Percentiles rank a stretch among this genome's conserved stretches.
Evolutionary conservation across 2,329 filamentous ascomycete species (phyloP).

Genomic region (Curvularia eragrostidis): DNA sequence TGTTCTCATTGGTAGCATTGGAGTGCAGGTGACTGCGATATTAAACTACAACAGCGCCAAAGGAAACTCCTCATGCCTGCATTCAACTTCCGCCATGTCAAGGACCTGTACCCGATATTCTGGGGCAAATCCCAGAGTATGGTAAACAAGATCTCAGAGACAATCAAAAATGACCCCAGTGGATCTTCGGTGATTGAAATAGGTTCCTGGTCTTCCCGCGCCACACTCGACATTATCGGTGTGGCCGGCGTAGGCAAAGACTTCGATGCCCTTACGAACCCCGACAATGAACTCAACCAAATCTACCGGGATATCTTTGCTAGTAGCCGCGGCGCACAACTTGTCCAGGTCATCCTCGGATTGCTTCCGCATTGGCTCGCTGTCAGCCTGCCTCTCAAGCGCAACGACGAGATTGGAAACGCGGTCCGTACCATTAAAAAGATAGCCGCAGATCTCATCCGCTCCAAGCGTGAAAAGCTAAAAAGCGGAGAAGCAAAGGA

Average conservation of each 20-base stretch:
- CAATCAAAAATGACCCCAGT: constrained; percentile 31
- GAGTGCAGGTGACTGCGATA: background rate
- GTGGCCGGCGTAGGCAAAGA: constrained; percentile 64
- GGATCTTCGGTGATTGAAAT: constrained; percentile 52
- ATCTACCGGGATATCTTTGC: constrained; percentile 61
- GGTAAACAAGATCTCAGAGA: constrained; percentile 42
- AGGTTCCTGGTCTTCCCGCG: constrained; percentile 56
- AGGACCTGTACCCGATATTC: constrained; percentile 58
- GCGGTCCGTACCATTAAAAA: constrained; percentile 56
- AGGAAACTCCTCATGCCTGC: constrained; percentile 58
- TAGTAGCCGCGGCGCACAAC: constrained; percentile 57
- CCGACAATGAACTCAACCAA: constrained; percentile 59
- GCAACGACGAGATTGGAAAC: constrained; percentile 61
- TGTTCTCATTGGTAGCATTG: too few species aligned
- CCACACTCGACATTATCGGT: constrained; percentile 66
- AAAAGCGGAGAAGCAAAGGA: constrained; percentile 56
- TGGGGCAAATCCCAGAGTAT: constrained; percentile 58
- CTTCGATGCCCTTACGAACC: constrained; percentile 60
- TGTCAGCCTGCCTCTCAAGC: constrained; percentile 68
- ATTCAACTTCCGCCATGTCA: constrained; percentile 59
- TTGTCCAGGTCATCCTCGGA: constrained; percentile 65
- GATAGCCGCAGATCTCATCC: constrained; percentile 72
- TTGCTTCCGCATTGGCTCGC: constrained; percentile 70
- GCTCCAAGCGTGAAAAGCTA: constrained; percentile 69
- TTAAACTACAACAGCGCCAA: constrained; percentile 45